Base-by-base conservation (phyloP, 306 rosid genomes). In the Quercus alba region DNA sequence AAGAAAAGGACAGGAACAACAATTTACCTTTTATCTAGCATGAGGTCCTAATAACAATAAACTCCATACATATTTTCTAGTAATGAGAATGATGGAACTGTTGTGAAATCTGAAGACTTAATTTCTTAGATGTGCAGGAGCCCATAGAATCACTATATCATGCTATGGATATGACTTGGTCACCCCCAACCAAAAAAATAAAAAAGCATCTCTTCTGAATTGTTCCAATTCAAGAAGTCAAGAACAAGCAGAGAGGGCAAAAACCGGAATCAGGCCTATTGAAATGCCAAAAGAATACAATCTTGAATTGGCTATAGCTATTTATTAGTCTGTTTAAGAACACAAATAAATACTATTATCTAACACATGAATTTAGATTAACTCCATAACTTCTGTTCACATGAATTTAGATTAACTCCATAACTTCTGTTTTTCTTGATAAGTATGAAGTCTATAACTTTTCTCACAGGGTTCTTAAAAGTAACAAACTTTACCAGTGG, bases 1-100 rank as follows among this genome's bases (percentile, higher is more conserved):
- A 56, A 74, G 72, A 76, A 76, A 7, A 62, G 82, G 82, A 41
- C 33, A 77, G 74, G 8, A 75, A 76, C 23, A 31, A 41, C 20
- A n/a, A 69, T n/a, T 5, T 28, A 72, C 38, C 67, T 80, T 56
- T 71, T 38, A 78, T 58, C 35, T 31, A 68, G 66, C 26, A 64
- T 6, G 62, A 8, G 15, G 11, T 61, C 68, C 75, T 30, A 46
- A 68, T 8, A 51, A 51, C n/a, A 72, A 72, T 68, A 4, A 68
- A 33, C 26, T 35, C 52, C 17, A 10, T 5, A 4, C 46, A 10
- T 21, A 68, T 18, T 68, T 68, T 68, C 26, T 33, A 68, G 38
- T 19, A 35, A 68, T 6, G 25, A 67, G 52, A 68, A 3, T 68
- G 52, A n/a, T 68, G 26, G 17, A 19, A 68, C 17, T 35, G 11